Percentiles rank a stretch among this genome's conserved stretches.
These are phyloP conservation scores for Coniochaeta ligniaria DNA, from an alignment of 2,329 filamentous ascomycete genomes.

Conservation along the genomic window DNA sequence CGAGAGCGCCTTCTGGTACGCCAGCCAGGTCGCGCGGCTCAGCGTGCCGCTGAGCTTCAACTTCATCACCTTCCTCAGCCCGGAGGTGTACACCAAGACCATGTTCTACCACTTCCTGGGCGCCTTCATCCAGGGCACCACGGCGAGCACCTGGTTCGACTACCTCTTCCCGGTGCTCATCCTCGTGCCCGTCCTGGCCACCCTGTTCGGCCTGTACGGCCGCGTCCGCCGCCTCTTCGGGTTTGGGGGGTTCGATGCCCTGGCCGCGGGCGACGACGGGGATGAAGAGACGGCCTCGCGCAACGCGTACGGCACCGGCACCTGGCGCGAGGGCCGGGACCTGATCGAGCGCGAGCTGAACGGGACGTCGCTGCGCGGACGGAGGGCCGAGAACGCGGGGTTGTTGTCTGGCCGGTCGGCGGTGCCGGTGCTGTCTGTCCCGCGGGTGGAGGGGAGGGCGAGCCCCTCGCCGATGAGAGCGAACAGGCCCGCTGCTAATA, in stretches of 20 bases:
- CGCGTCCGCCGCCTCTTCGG: constrained; percentile 70
- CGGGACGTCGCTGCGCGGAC: constrained; percentile 48
- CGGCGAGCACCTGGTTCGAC: constrained; percentile 77
- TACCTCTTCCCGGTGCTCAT: constrained; percentile 85
- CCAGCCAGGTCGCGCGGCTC: constrained; percentile 83
- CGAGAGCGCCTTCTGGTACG: constrained; percentile 94
- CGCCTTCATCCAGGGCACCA: constrained; percentile 72
- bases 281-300: constrained; percentile 65
- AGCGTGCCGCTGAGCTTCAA: constrained; percentile 94
- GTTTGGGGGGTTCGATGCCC: constrained; percentile 33
- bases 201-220: constrained; percentile 84
- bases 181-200: constrained; percentile 76
- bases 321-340: constrained; percentile 86
- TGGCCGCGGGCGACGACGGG: constrained; percentile 40
- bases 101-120: constrained; percentile 87
- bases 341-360: constrained; percentile 82
- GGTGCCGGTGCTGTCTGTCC: constrained; percentile 41
- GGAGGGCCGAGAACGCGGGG: constrained; percentile 28
- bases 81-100: constrained; percentile 64
- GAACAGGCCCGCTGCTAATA: constrained; percentile 20
- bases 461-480: constrained; percentile 31
- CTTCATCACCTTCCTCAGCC: constrained; percentile 83
- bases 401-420: constrained; percentile 21
- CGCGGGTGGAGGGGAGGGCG: constrained; percentile 27
- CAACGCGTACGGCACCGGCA: constrained; percentile 64